Conservation (phyloP, 2,329 filamentous ascomycete species). For the Drechslerella stenobrocha region DNA sequence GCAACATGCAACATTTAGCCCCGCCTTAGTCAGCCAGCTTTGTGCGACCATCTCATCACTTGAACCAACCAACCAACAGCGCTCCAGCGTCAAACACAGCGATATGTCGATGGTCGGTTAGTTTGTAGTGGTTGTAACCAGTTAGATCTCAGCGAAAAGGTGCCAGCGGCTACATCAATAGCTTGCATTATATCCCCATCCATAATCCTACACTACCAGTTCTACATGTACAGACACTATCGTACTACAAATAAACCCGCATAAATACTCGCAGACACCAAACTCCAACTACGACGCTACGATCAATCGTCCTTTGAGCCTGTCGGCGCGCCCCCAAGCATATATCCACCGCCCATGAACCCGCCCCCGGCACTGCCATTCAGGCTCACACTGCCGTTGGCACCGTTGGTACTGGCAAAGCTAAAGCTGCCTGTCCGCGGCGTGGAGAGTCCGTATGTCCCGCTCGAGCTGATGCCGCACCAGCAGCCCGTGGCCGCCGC, state of each 20-base stretch:
- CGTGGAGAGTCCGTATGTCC: conserved; percentile 25
- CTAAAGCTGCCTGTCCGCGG: conserved; percentile 34
- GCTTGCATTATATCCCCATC: not conserved
- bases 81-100: no score
- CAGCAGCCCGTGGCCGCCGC: conserved; percentile 19
- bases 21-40: no score
- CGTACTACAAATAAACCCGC: not conserved
- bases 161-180: no score
- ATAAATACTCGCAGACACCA: no score
- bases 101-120: no score
- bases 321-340: conserved; percentile 3
- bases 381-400: conserved; percentile 9
- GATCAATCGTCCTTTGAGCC: conserved; percentile 24
- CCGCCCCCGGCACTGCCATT: not conserved
- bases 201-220: not conserved
- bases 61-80: no score
- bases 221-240: not conserved
- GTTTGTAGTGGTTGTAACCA: no score
- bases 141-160: not conserved
- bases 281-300: no score
- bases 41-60: no score
- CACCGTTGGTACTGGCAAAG: not conserved
- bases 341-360: conserved; percentile 7
- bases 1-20: no score
- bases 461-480: conserved; percentile 29